phyloP scores from a whole-genome alignment of 208 protist species.

The Trypanosoma boissoni region DNA sequence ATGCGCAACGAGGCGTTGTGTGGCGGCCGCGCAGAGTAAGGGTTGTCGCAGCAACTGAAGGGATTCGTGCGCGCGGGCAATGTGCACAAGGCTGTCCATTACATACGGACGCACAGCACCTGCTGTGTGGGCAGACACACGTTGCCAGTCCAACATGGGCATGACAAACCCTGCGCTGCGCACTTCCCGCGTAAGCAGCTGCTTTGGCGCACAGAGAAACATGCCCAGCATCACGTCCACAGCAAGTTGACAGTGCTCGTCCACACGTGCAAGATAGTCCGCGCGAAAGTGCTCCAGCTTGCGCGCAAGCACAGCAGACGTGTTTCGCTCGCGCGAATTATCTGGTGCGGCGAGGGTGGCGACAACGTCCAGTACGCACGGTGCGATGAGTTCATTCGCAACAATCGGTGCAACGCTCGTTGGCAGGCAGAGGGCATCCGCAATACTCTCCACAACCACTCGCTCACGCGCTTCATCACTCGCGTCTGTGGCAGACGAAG shows the following conservation, averaged over 20 bases:
- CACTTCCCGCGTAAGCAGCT: conserved; percentile 68
- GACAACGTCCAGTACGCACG: conserved; percentile 67
- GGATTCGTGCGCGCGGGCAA: conserved; percentile 66
- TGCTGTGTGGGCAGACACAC: conserved; percentile 48
- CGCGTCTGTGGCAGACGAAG: conserved; percentile 21
- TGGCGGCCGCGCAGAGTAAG: conserved; percentile 61
- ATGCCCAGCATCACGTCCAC: conserved; percentile 81
- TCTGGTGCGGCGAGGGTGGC: conserved; percentile 35
- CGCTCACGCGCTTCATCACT: conserved; percentile 32
- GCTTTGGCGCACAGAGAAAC: conserved; percentile 62
- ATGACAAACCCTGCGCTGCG: conserved; percentile 54
- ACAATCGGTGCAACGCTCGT: conserved; percentile 65
- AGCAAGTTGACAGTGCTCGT: conserved; percentile 81
- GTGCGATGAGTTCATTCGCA: conserved; percentile 57
- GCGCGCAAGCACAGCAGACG: conserved; percentile 17
- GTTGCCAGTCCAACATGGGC: conserved; percentile 84
- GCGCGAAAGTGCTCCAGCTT: conserved; percentile 41
- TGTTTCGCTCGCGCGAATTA: conserved; percentile 26
- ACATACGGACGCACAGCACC: conserved; percentile 81
- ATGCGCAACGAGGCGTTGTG: conserved; percentile 71
- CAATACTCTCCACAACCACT: conserved; percentile 77
- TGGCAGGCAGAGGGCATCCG: conserved; percentile 71
- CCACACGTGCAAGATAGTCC: conserved; percentile 55
- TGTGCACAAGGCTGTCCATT: conserved; percentile 57
- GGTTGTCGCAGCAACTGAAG: conserved; percentile 75